Evolutionary conservation across 768 basidiomycete genomes (phyloP).

Genomic region (Phlebiopsis gigantea): DNA sequence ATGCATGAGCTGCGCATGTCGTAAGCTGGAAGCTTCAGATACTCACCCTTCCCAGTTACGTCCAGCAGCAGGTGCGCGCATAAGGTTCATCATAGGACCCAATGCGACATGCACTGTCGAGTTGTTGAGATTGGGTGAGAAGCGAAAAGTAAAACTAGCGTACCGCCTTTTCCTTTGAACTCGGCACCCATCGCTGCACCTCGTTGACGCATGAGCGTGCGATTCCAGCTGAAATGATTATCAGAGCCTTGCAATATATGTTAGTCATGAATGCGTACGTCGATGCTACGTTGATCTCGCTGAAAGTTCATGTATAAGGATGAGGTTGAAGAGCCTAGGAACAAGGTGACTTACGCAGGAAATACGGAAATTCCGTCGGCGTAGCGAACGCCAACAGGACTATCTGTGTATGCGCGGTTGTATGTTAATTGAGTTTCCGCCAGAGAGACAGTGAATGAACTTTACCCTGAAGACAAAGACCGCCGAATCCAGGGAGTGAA

Average conservation of each 20-base stretch:
- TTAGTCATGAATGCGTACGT: slow-evolving; percentile 46
- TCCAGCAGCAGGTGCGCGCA: slow-evolving; percentile 50
- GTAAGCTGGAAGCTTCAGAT: slow-evolving; percentile 8
- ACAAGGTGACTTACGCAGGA: slow-evolving; percentile 29
- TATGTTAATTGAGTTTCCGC: neutral
- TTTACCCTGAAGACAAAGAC: slow-evolving; percentile 18
- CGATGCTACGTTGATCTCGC: slow-evolving; percentile 55
- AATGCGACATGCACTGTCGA: slow-evolving; percentile 61
- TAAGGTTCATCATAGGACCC: slow-evolving; percentile 76
- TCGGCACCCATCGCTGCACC: slow-evolving; percentile 79
- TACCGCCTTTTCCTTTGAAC: slow-evolving; percentile 66
- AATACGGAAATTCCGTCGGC: slow-evolving; percentile 36
- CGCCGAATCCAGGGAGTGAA: slow-evolving; percentile 18
- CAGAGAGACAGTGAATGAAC: neutral
- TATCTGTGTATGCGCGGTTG: slow-evolving; percentile 14
- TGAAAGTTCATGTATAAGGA: neutral
- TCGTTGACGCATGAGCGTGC: slow-evolving; percentile 68
- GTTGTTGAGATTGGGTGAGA: neutral
- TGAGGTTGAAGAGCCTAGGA: neutral
- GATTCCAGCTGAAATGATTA: slow-evolving; percentile 44
- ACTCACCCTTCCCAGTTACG: slow-evolving; percentile 94
- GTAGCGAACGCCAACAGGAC: slow-evolving; percentile 37
- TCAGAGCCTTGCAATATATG: neutral
- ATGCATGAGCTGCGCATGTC: slow-evolving; percentile 10
- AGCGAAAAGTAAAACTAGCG: neutral